Percentiles rank a stretch among this genome's conserved stretches.
Conservation (phyloP, 2,329 filamentous ascomycete species). For the Xylariales sp. region DNA sequence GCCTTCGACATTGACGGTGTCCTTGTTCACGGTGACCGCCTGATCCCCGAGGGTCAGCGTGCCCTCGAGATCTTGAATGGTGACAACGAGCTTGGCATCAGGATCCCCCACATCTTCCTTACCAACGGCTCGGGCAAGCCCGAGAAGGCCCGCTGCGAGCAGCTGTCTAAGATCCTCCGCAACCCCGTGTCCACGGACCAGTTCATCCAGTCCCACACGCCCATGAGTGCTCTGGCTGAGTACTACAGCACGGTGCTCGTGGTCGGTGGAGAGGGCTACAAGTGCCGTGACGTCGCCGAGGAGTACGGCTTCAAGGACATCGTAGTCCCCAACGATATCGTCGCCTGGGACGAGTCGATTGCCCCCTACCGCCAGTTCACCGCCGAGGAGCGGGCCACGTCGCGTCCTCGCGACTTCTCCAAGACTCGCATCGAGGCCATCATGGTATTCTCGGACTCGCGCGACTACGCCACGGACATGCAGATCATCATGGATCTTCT, state of each 20-base stretch:
- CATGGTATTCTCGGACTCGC: constrained; percentile 69
- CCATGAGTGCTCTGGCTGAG: constrained; percentile 70
- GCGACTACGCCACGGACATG: constrained; percentile 71
- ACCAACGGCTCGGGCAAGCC: constrained; percentile 73
- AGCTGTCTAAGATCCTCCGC: constrained; percentile 62
- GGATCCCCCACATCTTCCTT: constrained; percentile 70
- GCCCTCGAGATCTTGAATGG: constrained; percentile 69
- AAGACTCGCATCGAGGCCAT: constrained; percentile 71
- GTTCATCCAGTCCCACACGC: constrained; percentile 75
- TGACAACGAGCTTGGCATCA: constrained; percentile 73
- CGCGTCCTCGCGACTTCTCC: constrained; percentile 66
- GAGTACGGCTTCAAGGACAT: constrained; percentile 71
- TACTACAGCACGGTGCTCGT: constrained; percentile 76
- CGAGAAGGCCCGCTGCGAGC: constrained; percentile 59
- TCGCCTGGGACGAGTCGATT: constrained; percentile 64
- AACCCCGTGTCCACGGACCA: constrained; percentile 65
- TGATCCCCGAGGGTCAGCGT: constrained; percentile 63
- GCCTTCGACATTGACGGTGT: constrained; percentile 79
- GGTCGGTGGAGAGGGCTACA: constrained; percentile 71
- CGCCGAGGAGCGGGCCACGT: constrained; percentile 61
- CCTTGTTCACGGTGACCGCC: constrained; percentile 66
- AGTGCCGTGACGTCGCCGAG: constrained; percentile 69
- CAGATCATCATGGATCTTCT: constrained; percentile 74
- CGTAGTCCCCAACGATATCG: constrained; percentile 69
- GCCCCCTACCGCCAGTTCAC: constrained; percentile 67